These are phyloP conservation scores for Sorghum bicolor DNA, from an alignment of 176 grass and related monocot genomes.

Conservation along the genomic window DNA sequence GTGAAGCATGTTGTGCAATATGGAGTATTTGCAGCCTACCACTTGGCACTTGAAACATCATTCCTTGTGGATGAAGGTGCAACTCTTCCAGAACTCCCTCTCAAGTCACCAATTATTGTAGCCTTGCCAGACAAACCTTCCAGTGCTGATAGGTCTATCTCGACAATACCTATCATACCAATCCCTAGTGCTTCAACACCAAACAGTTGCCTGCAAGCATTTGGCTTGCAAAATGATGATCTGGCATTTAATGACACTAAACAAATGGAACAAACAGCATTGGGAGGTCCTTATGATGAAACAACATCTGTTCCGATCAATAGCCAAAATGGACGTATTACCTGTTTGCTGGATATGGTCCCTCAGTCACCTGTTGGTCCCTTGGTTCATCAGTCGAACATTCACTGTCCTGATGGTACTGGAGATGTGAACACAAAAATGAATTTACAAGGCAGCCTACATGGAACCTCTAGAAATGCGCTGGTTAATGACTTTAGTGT, in stretches of 20 bases:
- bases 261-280: conserved; percentile 25
- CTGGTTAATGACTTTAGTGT: conserved; percentile 8
- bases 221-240: conserved; percentile 32
- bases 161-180: conserved; percentile 55
- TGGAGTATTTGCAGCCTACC: conserved; percentile 98
- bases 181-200: conserved; percentile 40
- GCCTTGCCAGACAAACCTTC: conserved; percentile 89
- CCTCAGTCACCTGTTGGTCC: conserved; percentile 36
- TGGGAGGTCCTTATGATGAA: conserved; percentile 28
- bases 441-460: conserved; percentile 23
- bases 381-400: conserved; percentile 33
- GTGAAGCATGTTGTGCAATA: conserved; percentile 97
- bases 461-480: conserved; percentile 16
- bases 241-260: conserved; percentile 15
- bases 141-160: conserved; percentile 81
- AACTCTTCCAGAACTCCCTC: conserved; percentile 89
- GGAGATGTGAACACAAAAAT: conserved; percentile 15
- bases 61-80: conserved; percentile 99
- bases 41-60: conserved; percentile 96
- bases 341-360: conserved; percentile 20
- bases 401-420: conserved; percentile 35
- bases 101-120: conserved; percentile 84
- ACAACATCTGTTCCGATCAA: conserved; percentile 17
- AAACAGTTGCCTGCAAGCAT: conserved; percentile 36
- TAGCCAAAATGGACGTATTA: conserved; percentile 29